These are phyloP conservation scores for Lentinus brumalis DNA, from an alignment of 768 basidiomycete genomes.

Conservation along the genomic window DNA sequence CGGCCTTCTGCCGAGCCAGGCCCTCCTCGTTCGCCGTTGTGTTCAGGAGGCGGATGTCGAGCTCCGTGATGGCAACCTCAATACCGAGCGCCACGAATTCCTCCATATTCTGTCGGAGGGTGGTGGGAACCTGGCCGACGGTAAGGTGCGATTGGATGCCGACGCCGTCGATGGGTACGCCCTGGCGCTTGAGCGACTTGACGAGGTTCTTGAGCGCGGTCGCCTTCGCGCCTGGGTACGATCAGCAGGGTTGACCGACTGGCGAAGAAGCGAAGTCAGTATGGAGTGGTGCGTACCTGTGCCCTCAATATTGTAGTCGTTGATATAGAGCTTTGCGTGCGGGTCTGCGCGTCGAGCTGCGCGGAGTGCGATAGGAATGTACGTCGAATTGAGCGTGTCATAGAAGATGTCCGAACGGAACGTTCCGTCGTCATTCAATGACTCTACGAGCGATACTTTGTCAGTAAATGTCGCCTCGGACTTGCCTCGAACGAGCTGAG, in stretches of 20 bases:
- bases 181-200: slow-evolving; percentile 43
- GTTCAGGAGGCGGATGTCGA: slow-evolving; percentile 58
- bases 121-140: slow-evolving; percentile 54
- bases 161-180: slow-evolving; percentile 60
- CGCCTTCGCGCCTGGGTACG: slow-evolving; percentile 44
- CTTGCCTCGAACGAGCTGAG: background rate
- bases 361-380: slow-evolving; percentile 50
- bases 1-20: slow-evolving; percentile 54
- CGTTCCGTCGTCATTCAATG: slow-evolving; percentile 62
- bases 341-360: slow-evolving; percentile 58
- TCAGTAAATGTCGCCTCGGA: background rate
- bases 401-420: slow-evolving; percentile 54
- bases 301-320: slow-evolving; percentile 38
- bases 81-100: slow-evolving; percentile 59
- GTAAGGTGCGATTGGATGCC: slow-evolving; percentile 62
- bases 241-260: background rate
- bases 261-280: background rate
- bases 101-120: slow-evolving; percentile 48
- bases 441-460: slow-evolving; percentile 29
- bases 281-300: slow-evolving; percentile 16
- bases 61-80: slow-evolving; percentile 68
- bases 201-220: slow-evolving; percentile 57
- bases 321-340: slow-evolving; percentile 55
- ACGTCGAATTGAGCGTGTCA: slow-evolving; percentile 46
- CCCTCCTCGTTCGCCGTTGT: slow-evolving; percentile 45